These are phyloP conservation scores for Boletus rubescentipes DNA, from an alignment of 768 basidiomycete species.

Conservation along the genomic window DNA sequence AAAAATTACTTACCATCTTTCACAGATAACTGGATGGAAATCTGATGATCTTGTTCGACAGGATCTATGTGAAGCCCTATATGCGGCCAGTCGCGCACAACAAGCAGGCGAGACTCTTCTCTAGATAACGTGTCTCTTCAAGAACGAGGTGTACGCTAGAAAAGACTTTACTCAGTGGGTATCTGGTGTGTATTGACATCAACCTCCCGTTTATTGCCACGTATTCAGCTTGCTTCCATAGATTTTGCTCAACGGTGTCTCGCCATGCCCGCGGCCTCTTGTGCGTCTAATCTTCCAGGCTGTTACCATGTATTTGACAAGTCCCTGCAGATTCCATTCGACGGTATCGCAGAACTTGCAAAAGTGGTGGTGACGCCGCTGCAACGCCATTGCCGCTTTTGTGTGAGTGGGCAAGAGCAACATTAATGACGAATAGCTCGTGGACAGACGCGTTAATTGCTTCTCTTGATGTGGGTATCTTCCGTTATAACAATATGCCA, in stretches of 20 bases:
- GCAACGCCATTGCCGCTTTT: too few relatives aligned
- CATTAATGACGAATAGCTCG: neutral
- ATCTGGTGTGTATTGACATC: too few relatives aligned
- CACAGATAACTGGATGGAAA: slow-evolving; percentile 12
- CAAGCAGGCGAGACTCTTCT: neutral
- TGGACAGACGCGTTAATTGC: neutral
- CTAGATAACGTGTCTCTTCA: too few relatives aligned
- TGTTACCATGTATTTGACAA: too few relatives aligned
- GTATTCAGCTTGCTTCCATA: neutral
- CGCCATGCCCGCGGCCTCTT: too few relatives aligned
- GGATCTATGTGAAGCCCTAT: neutral
- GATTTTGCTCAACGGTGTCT: too few relatives aligned
- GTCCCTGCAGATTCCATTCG: too few relatives aligned
- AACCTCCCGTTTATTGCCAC: too few relatives aligned
- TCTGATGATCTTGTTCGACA: slow-evolving; percentile 1
- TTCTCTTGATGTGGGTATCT: neutral
- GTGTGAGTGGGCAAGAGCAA: slow-evolving; percentile 1
- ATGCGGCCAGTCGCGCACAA: neutral
- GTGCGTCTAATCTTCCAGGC: too few relatives aligned
- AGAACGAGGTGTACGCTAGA: too few relatives aligned
- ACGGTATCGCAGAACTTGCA: too few relatives aligned
- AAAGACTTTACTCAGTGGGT: neutral
- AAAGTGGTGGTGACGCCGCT: too few relatives aligned
- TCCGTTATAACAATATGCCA: neutral
- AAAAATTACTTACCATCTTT: neutral